These are phyloP conservation scores for Eimeria zaria DNA, from an alignment of 169 alveolate genomes.

Conservation along the genomic window DNA sequence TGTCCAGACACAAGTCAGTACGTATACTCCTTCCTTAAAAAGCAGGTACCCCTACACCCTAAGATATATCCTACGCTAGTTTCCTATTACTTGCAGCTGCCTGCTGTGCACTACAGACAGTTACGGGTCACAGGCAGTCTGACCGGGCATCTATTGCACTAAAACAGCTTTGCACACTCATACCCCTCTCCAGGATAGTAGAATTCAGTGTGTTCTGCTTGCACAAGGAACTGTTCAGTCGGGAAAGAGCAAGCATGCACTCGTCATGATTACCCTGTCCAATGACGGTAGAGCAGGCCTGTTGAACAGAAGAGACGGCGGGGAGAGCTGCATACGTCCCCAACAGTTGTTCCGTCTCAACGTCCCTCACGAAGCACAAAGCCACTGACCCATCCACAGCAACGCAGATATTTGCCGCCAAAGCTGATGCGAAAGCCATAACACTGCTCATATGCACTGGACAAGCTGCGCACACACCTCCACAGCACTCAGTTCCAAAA, in stretches of 20 bases:
- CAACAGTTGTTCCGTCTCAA: conserved; percentile 68
- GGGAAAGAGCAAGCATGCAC: conserved; percentile 8
- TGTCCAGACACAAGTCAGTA: no score
- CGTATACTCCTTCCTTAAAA: not conserved
- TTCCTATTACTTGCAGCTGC: not conserved
- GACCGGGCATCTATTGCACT: conserved; percentile 15
- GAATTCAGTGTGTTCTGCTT: not conserved
- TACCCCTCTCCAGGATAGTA: not conserved
- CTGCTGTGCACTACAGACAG: not conserved
- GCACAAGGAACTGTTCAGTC: not conserved
- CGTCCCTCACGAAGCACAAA: conserved; percentile 63
- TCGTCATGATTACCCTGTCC: not conserved
- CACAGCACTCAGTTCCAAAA: not conserved
- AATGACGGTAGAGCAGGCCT: not conserved
- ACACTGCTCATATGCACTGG: conserved; percentile 75
- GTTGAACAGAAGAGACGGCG: not conserved
- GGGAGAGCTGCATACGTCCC: conserved; percentile 46
- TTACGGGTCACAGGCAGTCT: not conserved
- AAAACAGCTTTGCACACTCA: not conserved
- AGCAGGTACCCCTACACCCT: not conserved
- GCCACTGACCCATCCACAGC: conserved; percentile 46
- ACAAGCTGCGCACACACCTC: conserved; percentile 62
- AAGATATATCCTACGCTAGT: not conserved
- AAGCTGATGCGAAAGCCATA: conserved; percentile 55
- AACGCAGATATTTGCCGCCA: conserved; percentile 52